Conservation (phyloP, 1,284 basidiomycete genomes). For the Ceratobasidium theobromae region DNA sequence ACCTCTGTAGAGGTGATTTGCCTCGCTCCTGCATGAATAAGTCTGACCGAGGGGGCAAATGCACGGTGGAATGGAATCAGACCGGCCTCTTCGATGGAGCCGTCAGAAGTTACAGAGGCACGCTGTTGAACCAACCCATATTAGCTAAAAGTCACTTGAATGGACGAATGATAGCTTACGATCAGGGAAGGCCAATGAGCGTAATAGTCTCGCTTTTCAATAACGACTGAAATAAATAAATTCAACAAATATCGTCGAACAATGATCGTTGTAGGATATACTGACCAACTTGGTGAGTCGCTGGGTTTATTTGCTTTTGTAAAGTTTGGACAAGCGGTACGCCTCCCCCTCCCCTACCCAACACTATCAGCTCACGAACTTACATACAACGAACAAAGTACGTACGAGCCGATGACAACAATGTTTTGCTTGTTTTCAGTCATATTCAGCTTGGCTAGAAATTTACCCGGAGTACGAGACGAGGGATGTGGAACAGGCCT, state of each 20-base stretch:
- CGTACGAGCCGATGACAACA: slow-evolving; percentile 2
- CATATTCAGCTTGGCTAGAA: not conserved
- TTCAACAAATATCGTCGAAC: not conserved
- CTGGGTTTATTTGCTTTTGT: not conserved
- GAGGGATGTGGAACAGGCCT: not conserved
- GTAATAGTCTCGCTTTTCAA: slow-evolving; percentile 46
- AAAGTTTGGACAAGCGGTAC: not conserved
- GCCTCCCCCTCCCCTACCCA: not conserved
- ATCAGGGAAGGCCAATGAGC: slow-evolving; percentile 39
- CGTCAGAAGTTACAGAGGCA: slow-evolving; percentile 44
- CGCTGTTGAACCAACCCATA: slow-evolving; percentile 40
- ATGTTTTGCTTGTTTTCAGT: not conserved
- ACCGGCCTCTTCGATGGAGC: slow-evolving; percentile 45
- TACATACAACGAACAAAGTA: too few relatives aligned
- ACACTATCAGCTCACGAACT: too few relatives aligned
- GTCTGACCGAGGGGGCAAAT: not conserved
- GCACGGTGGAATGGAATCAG: slow-evolving; percentile 48
- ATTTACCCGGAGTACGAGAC: not conserved
- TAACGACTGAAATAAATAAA: slow-evolving; percentile 36
- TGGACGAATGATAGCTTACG: not conserved
- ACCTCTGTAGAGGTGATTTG: slow-evolving; percentile 46
- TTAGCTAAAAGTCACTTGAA: slow-evolving; percentile 37
- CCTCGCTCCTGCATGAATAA: slow-evolving; percentile 36
- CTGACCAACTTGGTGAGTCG: slow-evolving; percentile 1
- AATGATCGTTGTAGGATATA: not conserved